Evolutionary conservation across 1,139 yeast genomes (phyloP).

Genomic region (Debaryomycetaceae sp.): DNA sequence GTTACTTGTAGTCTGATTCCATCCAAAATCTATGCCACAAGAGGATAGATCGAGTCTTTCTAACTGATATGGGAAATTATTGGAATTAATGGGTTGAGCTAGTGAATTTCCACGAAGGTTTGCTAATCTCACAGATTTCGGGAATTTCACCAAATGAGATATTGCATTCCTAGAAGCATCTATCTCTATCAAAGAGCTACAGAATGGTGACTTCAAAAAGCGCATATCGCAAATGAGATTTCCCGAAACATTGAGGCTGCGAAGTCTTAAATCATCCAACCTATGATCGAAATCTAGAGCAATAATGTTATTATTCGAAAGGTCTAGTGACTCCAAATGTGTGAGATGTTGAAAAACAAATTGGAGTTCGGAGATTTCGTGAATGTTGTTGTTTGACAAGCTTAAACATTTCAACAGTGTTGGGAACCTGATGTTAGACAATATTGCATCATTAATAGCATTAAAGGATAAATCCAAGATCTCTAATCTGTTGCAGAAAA

Average conservation of each 20-base stretch:
- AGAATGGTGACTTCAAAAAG: constrained; percentile 6
- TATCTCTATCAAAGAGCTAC: constrained; percentile 12
- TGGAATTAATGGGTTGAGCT: constrained; percentile 7
- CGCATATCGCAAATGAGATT: constrained; percentile 15
- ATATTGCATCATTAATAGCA: constrained; percentile 11
- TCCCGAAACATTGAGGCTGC: constrained; percentile 16
- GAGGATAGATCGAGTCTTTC: constrained; percentile 14
- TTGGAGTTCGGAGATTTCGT: constrained; percentile 8
- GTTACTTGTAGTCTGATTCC: neutral
- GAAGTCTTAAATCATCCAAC: constrained; percentile 4
- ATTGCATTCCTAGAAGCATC: constrained; percentile 24
- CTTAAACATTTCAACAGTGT: constrained; percentile 15
- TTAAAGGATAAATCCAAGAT: constrained; percentile 23
- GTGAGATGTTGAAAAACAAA: constrained; percentile 11
- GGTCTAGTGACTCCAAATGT: constrained; percentile 14
- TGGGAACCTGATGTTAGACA: constrained; percentile 14
- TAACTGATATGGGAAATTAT: constrained; percentile 12
- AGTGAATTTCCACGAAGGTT: constrained; percentile 22
- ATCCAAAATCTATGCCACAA: constrained; percentile 8
- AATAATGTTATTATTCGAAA: constrained; percentile 22
- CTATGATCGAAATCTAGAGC: constrained; percentile 5
- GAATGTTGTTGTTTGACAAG: constrained; percentile 23
- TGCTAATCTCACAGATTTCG: constrained; percentile 11
- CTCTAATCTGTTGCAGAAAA: constrained; percentile 6
- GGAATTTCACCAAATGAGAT: constrained; percentile 12